Percentiles rank a stretch among this genome's conserved stretches.
Evolutionary conservation across 2,329 filamentous ascomycete species (phyloP).

Genomic region (Talaromyces amestolkiae): DNA sequence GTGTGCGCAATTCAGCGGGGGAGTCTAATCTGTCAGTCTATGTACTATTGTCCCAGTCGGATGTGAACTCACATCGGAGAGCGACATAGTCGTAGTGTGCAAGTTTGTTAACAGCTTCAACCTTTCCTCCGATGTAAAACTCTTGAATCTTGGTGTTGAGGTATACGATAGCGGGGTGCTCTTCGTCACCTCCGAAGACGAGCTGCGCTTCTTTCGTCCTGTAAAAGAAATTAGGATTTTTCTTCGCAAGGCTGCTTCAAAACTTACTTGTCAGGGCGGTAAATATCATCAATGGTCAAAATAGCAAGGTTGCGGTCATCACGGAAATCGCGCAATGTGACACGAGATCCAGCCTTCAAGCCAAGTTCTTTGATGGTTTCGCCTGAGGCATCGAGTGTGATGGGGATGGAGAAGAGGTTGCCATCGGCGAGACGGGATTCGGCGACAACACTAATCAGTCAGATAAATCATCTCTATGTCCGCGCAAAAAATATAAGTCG

Average conservation of each 20-base stretch:
- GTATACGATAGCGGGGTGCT: conserved; percentile 90
- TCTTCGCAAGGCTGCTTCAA: conserved; percentile 22
- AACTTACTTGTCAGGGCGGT: conserved; percentile 87
- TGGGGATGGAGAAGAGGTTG: conserved; percentile 93
- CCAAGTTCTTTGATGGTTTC: conserved; percentile 70
- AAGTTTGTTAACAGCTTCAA: conserved; percentile 90
- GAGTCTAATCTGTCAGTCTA: conserved; percentile 60
- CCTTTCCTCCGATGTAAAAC: conserved; percentile 91
- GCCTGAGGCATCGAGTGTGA: conserved; percentile 82
- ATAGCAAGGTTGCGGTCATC: conserved; percentile 97
- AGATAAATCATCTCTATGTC: not conserved
- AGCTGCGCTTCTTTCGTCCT: conserved; percentile 86
- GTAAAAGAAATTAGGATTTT: conserved; percentile 21
- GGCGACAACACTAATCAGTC: conserved; percentile 69
- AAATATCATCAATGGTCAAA: conserved; percentile 91
- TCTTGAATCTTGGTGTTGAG: conserved; percentile 77
- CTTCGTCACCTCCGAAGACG: conserved; percentile 89
- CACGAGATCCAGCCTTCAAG: conserved; percentile 74
- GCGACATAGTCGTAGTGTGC: conserved; percentile 99
- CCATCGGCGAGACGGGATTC: conserved; percentile 83
- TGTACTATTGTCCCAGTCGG: not conserved
- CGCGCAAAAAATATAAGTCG: not conserved
- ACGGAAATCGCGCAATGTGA: conserved; percentile 90
- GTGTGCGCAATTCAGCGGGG: conserved; percentile 86
- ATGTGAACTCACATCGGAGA: conserved; percentile 70